Evolutionary conservation across 257 asterid genomes (phyloP).

Genomic region (Plantago ovata): DNA sequence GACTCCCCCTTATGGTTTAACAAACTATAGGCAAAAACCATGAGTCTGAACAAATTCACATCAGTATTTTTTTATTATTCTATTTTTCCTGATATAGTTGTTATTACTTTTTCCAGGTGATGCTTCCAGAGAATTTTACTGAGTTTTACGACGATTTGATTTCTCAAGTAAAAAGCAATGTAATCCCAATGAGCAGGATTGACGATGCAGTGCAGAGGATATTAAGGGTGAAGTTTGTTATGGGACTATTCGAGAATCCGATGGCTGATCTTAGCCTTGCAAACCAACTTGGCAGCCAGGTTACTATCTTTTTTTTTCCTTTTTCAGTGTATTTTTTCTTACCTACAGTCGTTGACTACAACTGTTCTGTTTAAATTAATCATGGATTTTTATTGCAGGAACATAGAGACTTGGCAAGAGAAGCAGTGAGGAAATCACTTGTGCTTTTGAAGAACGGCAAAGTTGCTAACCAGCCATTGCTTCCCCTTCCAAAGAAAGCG

Average conservation of each 20-base stretch:
- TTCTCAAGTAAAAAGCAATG: conserved; percentile 35
- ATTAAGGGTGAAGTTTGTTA: conserved; percentile 53
- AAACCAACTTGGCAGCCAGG: conserved; percentile 48
- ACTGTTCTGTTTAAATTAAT: too few species aligned
- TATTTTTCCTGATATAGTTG: not conserved
- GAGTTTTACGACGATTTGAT: conserved; percentile 39
- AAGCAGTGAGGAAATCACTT: conserved; percentile 83
- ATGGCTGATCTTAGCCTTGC: conserved; percentile 51
- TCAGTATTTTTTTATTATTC: not conserved
- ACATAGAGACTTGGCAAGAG: conserved; percentile 88
- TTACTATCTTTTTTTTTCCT: not conserved
- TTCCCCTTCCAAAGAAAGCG: conserved; percentile 76
- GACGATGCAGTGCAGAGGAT: conserved; percentile 59
- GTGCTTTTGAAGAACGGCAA: conserved; percentile 81
- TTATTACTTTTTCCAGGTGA: conserved; percentile 31
- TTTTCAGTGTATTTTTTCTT: too few species aligned
- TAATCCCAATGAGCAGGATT: conserved; percentile 55
- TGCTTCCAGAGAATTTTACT: conserved; percentile 50
- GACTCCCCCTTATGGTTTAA: not conserved
- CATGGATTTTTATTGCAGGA: conserved; percentile 50
- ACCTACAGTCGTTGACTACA: too few species aligned
- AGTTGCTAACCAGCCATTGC: conserved; percentile 35
- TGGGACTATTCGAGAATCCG: conserved; percentile 54
- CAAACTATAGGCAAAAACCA: not conserved
- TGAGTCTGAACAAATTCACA: not conserved